Percentiles rank a stretch among this genome's conserved stretches.
These are phyloP conservation scores for Paraconiothyrium sp. DNA, from an alignment of 2,329 filamentous ascomycete genomes.

Conservation along the genomic window DNA sequence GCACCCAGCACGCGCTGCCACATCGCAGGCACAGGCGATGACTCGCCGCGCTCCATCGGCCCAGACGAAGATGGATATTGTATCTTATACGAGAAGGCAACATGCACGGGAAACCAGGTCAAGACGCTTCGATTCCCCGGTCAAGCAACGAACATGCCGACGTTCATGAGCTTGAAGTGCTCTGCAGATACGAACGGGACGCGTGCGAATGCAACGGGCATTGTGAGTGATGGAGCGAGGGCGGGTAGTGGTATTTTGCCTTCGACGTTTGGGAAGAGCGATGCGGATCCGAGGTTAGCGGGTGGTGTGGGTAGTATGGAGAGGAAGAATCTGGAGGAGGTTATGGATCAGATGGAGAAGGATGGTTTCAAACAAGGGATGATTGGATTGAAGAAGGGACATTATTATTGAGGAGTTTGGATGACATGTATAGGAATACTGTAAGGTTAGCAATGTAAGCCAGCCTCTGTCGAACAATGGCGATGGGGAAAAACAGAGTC, in stretches of 20 bases:
- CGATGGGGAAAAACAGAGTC: neutral
- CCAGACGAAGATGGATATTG: conserved; percentile 44
- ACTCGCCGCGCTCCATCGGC: conserved; percentile 39
- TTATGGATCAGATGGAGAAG: conserved; percentile 36
- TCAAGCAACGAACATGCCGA: conserved; percentile 25
- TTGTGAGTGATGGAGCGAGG: conserved; percentile 11
- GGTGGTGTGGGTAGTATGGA: conserved; percentile 38
- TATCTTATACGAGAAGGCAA: conserved; percentile 32
- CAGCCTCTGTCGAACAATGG: neutral
- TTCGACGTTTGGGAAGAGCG: neutral
- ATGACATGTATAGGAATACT: neutral
- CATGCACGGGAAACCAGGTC: conserved; percentile 34
- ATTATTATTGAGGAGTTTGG: conserved; percentile 34
- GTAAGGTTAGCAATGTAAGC: neutral
- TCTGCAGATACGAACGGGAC: conserved; percentile 20
- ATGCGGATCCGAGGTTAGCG: conserved; percentile 29
- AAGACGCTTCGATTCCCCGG: conserved; percentile 39
- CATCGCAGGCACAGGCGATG: conserved; percentile 33
- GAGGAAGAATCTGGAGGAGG: conserved; percentile 28
- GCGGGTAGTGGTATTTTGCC: conserved; percentile 10
- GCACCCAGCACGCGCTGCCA: conserved; percentile 34
- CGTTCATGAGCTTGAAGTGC: conserved; percentile 39
- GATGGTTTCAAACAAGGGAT: conserved; percentile 40
- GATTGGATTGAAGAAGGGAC: conserved; percentile 44
- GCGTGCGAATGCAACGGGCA: conserved; percentile 15